phyloP scores from a whole-genome alignment of 768 basidiomycete species.

The Pleurotus tuber-regium region DNA sequence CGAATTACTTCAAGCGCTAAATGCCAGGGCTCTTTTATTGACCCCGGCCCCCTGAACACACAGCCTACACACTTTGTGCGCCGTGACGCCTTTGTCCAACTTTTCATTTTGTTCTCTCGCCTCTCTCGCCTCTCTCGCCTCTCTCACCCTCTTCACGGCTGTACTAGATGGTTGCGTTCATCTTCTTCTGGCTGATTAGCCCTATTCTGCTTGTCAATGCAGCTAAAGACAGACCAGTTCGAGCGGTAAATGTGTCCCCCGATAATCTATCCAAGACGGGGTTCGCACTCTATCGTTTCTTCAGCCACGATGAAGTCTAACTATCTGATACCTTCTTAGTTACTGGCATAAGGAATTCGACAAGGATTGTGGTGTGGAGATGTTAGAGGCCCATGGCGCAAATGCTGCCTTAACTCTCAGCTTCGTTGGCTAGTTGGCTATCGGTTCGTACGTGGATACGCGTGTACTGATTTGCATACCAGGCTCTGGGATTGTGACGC shows the following conservation, averaged over 20 bases:
- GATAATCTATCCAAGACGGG: not conserved
- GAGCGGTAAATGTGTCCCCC: not conserved
- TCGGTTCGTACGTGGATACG: not conserved
- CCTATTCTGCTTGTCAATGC: too few relatives aligned
- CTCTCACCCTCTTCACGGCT: too few relatives aligned
- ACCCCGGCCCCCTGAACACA: too few relatives aligned
- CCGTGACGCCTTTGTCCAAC: too few relatives aligned
- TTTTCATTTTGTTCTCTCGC: too few relatives aligned
- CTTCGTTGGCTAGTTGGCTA: not conserved
- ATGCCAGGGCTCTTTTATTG: too few relatives aligned
- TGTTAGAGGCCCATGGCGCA: constrained; percentile 3
- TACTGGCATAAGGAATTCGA: constrained; percentile 7
- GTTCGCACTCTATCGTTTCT: not conserved
- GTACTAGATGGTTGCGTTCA: too few relatives aligned
- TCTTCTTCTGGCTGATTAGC: too few relatives aligned
- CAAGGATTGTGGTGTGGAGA: not conserved
- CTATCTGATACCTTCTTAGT: not conserved
- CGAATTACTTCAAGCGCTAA: too few relatives aligned
- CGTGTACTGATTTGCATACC: not conserved
- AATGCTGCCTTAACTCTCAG: not conserved
- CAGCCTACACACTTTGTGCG: too few relatives aligned
- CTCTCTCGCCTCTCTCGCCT: too few relatives aligned
- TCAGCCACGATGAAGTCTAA: not conserved
- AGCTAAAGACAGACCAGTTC: too few relatives aligned
- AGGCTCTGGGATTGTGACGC: constrained; percentile 1